A percentile compares a stretch with the other conserved stretches of the same genome.
phyloP scores from a whole-genome alignment of 257 asterid genomes.

The Nicotiana sylvestris region DNA sequence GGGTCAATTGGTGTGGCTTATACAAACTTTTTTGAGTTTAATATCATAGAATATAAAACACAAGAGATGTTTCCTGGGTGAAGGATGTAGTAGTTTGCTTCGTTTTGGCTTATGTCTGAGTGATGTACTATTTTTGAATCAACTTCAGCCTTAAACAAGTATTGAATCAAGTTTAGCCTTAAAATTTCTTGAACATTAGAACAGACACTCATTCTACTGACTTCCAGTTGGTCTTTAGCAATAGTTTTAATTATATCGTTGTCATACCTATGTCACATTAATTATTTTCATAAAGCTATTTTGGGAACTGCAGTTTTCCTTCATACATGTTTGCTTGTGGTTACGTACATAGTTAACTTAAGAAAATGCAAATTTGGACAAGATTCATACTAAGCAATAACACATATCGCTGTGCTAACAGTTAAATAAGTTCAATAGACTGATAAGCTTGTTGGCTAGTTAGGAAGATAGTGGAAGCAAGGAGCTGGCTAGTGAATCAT shows the following conservation, averaged over 20 bases:
- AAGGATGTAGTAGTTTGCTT: too few relatives aligned
- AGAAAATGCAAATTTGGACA: neutral
- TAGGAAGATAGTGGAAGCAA: too few relatives aligned
- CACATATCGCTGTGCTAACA: neutral
- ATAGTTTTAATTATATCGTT: neutral
- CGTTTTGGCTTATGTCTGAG: too few relatives aligned
- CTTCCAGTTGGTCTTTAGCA: neutral
- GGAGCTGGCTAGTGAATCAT: too few relatives aligned
- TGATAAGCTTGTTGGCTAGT: too few relatives aligned
- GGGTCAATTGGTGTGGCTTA: too few relatives aligned
- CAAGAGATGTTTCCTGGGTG: too few relatives aligned
- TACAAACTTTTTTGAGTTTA: too few relatives aligned
- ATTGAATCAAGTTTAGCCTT: neutral
- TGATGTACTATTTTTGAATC: too few relatives aligned
- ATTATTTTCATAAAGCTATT: neutral
- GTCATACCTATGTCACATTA: neutral
- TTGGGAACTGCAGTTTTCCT: neutral
- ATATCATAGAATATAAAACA: too few relatives aligned
- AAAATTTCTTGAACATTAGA: neutral
- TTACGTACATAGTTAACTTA: neutral
- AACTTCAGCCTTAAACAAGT: too few relatives aligned
- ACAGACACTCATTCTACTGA: neutral
- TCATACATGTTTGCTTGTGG: neutral
- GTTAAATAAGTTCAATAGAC: neutral
- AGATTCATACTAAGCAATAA: neutral